phyloP scores from a whole-genome alignment of 2,329 filamentous ascomycete species.

The Metarhizium rileyi region DNA sequence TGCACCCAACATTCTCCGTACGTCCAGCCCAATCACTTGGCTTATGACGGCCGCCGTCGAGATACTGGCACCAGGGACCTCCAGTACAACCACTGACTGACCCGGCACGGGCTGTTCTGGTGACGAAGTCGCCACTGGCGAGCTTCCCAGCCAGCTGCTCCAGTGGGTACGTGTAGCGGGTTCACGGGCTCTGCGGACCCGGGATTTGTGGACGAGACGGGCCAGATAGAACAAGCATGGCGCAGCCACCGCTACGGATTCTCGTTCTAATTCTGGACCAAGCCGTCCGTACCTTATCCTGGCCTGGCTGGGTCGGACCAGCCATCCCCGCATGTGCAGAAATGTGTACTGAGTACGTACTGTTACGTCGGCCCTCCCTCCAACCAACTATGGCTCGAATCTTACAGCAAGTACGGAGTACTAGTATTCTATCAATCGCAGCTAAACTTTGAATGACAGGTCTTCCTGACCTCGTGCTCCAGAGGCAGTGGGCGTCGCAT shows the following conservation, averaged over 20 bases:
- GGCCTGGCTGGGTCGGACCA: constrained; percentile 3
- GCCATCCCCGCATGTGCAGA: constrained; percentile 17
- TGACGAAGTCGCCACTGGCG: background rate
- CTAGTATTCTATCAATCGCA: too few relatives aligned
- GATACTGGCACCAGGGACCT: too few relatives aligned
- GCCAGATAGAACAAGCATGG: constrained; percentile 15
- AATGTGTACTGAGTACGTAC: background rate
- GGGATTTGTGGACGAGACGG: constrained; percentile 9
- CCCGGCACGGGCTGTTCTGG: too few relatives aligned
- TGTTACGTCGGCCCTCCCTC: background rate
- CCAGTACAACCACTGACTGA: too few relatives aligned
- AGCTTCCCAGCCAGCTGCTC: background rate
- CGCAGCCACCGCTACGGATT: constrained; percentile 20
- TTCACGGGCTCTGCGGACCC: background rate
- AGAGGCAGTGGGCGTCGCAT: too few relatives aligned
- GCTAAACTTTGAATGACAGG: too few relatives aligned
- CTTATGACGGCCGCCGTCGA: background rate
- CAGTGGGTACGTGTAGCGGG: background rate
- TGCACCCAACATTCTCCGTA: too few relatives aligned
- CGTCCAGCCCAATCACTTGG: background rate
- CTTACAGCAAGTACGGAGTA: background rate
- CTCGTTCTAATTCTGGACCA: constrained; percentile 26
- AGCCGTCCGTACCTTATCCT: background rate
- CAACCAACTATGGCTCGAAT: background rate
- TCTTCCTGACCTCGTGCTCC: too few relatives aligned